phyloP scores from a whole-genome alignment of 1,139 yeast species.

The Zygosaccharomyces sapae region DNA sequence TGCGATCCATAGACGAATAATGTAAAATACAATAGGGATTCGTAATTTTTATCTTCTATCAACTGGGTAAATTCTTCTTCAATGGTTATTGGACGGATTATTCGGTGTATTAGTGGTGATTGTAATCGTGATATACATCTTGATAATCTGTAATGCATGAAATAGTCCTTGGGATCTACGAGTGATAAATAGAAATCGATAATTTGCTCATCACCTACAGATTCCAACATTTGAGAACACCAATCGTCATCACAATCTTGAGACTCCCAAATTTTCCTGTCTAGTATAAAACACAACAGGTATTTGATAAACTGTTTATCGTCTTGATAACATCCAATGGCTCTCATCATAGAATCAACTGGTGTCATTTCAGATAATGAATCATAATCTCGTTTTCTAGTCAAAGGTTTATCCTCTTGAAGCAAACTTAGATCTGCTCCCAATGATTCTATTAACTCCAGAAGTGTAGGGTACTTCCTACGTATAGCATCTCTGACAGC shows the following conservation, averaged over 20 bases:
- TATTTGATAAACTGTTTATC: slow-evolving; percentile 12
- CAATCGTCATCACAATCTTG: slow-evolving; percentile 16
- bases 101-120: slow-evolving; percentile 12
- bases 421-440: slow-evolving; percentile 18
- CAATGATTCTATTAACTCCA: slow-evolving; percentile 18
- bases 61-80: slow-evolving; percentile 22
- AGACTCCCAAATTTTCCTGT: slow-evolving; percentile 29
- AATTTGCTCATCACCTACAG: slow-evolving; percentile 10
- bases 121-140: slow-evolving; percentile 24
- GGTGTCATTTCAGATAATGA: slow-evolving; percentile 24
- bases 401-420: slow-evolving; percentile 8
- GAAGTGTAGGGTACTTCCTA: slow-evolving; percentile 5
- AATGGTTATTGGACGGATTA: slow-evolving; percentile 9
- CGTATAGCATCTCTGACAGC: slow-evolving; percentile 5
- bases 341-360: slow-evolving; percentile 20
- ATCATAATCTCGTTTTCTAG: slow-evolving; percentile 18
- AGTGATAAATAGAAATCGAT: slow-evolving; percentile 16
- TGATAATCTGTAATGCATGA: slow-evolving; percentile 26
- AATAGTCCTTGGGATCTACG: slow-evolving; percentile 21
- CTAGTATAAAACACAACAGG: slow-evolving; percentile 29
- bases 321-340: slow-evolving; percentile 12
- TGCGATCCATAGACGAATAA: slow-evolving; percentile 25
- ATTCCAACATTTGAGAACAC: slow-evolving; percentile 16
- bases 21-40: slow-evolving; percentile 26
- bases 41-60: slow-evolving; percentile 21